Base-by-base conservation (phyloP, 78 protist genomes). In the Cavenderia fasciculata region DNA sequence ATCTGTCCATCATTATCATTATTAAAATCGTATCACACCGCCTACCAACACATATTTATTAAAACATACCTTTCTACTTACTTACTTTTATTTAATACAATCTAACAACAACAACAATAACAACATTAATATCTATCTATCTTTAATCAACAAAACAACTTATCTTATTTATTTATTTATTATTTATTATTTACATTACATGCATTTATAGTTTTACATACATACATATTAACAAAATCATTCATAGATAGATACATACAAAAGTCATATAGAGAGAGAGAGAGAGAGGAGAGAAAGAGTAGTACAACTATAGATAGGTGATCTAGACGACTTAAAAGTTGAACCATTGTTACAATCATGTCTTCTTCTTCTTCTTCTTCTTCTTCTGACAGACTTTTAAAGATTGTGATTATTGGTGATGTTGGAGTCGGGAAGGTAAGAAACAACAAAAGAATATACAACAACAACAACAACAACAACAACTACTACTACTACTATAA, bases 361-460 rank as follows among this genome's bases (percentile, higher is more conserved):
- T 49, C 27, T 49, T 49, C 54, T 18, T 49, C 54, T 49, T 18
- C 12, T 18, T 14, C 12, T 49, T 49, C 12, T 49, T 12, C 54
- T 49, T 12, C 59, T n/a, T 11, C 36, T n/a, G 61, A 82, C 5
- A 33, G 21, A 82, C 23, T 27, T 34, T 31, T 68, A 41, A 82
- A 68, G 27, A 51, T 82, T 25, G 27, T 56, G 5, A 54, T 82
- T 11, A 68, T 82, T 5, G 89, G 89, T 23, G 89, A 82, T 43
- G 68, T 41, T 61, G 77, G 89, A 12, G 89, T 82, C 56, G 89
- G 89, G 2, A 82, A 82, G 51, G 72, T 65, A 52, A 21, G 43
- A n/a, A n/a, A n/a, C n/a, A n/a, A n/a, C n/a, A n/a, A 21, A 19
- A 4, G 10, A 19, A 19, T 7, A 19, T 12, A 25, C 14, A 8